Percentiles rank a stretch among this genome's conserved stretches.
phyloP scores from a whole-genome alignment of 495 filamentous ascomycete genomes.

The Aspergillus sclerotiicarbonarius region DNA sequence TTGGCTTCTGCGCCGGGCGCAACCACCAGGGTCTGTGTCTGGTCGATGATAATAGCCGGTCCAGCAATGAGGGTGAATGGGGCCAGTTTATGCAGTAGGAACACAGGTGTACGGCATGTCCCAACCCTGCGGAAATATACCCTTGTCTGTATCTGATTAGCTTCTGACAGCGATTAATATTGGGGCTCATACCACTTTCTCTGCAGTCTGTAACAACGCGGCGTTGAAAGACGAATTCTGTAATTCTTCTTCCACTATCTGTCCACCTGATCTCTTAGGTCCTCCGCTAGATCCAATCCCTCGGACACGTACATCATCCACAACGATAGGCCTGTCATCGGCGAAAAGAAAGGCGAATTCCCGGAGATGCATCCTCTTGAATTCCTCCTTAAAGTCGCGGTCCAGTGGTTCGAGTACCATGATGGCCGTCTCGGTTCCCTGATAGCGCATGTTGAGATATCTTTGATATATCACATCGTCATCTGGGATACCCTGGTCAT shows the following conservation, averaged over 20 bases:
- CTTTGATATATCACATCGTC: constrained; percentile 38
- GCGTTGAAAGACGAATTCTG: neutral
- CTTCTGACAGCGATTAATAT: too few relatives aligned
- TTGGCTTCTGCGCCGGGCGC: constrained; percentile 61
- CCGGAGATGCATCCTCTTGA: constrained; percentile 82
- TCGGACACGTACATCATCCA: constrained; percentile 87
- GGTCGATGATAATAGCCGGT: constrained; percentile 86
- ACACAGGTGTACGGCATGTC: constrained; percentile 14
- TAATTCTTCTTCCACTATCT: neutral
- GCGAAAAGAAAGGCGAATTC: constrained; percentile 85
- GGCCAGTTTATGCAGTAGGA: constrained; percentile 14
- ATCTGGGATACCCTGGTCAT: constrained; percentile 33
- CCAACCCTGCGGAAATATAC: constrained; percentile 29
- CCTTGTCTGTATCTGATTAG: constrained; percentile 37
- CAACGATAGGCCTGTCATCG: constrained; percentile 82
- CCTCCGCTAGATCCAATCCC: constrained; percentile 52
- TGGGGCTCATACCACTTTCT: constrained; percentile 61
- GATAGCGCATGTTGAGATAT: constrained; percentile 51
- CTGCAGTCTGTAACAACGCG: neutral
- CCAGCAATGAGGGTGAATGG: constrained; percentile 57
- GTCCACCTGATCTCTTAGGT: neutral
- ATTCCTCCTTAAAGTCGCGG: constrained; percentile 74
- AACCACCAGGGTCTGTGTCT: constrained; percentile 91
- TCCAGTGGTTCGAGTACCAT: constrained; percentile 54
- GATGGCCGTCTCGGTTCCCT: constrained; percentile 47